Percentiles rank a stretch among this genome's conserved stretches.
These are phyloP conservation scores for Ustilago vetiveriae DNA, from an alignment of 1,284 basidiomycete genomes.

Conservation along the genomic window DNA sequence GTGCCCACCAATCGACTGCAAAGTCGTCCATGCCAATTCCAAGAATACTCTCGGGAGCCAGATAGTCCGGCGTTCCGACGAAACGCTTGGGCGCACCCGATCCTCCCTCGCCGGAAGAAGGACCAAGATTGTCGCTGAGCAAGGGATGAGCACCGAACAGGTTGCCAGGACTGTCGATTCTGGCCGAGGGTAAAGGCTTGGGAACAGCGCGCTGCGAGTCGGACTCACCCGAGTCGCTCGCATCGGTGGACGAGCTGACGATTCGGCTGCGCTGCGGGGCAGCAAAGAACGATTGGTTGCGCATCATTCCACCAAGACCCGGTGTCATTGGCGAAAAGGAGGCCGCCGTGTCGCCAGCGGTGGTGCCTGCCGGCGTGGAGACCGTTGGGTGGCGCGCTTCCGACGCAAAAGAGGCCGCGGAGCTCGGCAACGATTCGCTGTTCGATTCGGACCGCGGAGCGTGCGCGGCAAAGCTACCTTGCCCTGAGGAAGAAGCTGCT, in stretches of 20 bases:
- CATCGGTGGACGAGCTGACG: conserved; percentile 57
- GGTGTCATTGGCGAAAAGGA: conserved; percentile 53
- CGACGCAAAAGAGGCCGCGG: conserved; percentile 41
- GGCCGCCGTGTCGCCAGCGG: conserved; percentile 45
- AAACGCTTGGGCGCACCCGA: conserved; percentile 70
- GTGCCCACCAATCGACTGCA: conserved; percentile 98
- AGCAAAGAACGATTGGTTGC: conserved; percentile 51
- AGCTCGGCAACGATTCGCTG: conserved; percentile 42
- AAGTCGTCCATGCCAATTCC: conserved; percentile 95
- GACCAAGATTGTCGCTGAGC: conserved; percentile 42
- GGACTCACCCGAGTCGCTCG: conserved; percentile 55
- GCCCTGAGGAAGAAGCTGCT: conserved; percentile 7
- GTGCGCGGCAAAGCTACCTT: conserved; percentile 12
- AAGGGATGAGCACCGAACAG: conserved; percentile 50
- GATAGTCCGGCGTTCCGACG: conserved; percentile 95
- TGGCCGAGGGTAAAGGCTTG: conserved; percentile 43
- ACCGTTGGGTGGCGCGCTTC: conserved; percentile 22
- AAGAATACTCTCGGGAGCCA: conserved; percentile 94
- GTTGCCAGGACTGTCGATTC: conserved; percentile 55
- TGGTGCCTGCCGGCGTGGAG: conserved; percentile 42
- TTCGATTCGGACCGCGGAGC: conserved; percentile 22
- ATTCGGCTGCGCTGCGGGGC: conserved; percentile 46
- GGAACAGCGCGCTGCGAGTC: conserved; percentile 40
- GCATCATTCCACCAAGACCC: conserved; percentile 44
- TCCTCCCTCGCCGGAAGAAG: conserved; percentile 72